Evolutionary conservation across 768 basidiomycete genomes (phyloP), one percentile per base, ranked within the genome.

Genomic region (Leccinellum luteum): DNA sequence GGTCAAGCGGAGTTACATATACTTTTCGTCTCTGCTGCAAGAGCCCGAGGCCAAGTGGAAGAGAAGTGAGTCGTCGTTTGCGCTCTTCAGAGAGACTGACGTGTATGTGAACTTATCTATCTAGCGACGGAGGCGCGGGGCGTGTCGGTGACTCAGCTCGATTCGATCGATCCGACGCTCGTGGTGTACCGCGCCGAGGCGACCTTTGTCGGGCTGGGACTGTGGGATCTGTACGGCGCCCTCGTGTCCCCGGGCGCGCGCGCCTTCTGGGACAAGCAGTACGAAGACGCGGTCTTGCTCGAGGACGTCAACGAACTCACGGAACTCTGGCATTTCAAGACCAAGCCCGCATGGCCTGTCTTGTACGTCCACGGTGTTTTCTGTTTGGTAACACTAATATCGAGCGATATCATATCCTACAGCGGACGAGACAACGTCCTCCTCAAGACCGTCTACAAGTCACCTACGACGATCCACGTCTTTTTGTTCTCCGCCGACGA

Each of bases 1-100:
- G 61, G 91, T 98, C 21, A 84, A 87, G 66, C 81, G 97, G 58
- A 96, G 92, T 70, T 99, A 99, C 66, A 98, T 98, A 53, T 98
- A 98, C 73, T 98, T 99, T 71, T 95, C 95, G 1, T 97, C 95
- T 0, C 77, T 99, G 49, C 74, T 99, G 50, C 97, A 98, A 72
- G 96, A 98, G 66, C 97, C 97, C 1, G 94, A 98, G 72, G 93
- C 94, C 3, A 99, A 99, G 72, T 99, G 96, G 96, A 86, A 86
- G 67, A 80, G 87, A 67, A 91, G 90, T 92, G 72, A 65, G 87
- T 76, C 21, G 58, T n/a, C 62, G 41, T 58, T 35, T 23, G 13
- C 17, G 17, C 1, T 2, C 41, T 43, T 43, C n/a, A 43, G 23
- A 15, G 30, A 17, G 19, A 12, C 28, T 19, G 10, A 51, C 43